Conservation (phyloP, 768 basidiomycete genomes). For the Leccinum boreale region DNA sequence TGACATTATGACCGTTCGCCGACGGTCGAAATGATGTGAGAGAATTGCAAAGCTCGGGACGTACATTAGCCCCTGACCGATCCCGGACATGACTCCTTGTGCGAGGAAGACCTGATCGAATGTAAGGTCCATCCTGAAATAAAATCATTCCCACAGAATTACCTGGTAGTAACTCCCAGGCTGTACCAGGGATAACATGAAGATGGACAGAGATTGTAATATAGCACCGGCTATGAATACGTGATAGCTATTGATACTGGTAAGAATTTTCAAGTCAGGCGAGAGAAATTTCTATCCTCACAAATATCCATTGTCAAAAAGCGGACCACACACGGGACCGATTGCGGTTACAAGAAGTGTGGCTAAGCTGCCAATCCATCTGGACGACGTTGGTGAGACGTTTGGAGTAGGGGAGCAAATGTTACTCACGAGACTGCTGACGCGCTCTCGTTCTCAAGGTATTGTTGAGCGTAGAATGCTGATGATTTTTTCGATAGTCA, state of each 20-base stretch:
- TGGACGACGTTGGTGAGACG: background rate
- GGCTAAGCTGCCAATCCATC: conserved; percentile 27
- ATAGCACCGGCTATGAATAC: conserved; percentile 23
- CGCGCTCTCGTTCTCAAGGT: conserved; percentile 19
- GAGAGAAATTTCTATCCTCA: conserved; percentile 4
- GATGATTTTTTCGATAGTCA: background rate
- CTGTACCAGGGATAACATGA: conserved; percentile 37
- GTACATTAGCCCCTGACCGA: conserved; percentile 43
- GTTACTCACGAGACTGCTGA: conserved; percentile 16
- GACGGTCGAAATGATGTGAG: conserved; percentile 43
- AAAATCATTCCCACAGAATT: background rate
- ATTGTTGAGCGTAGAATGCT: conserved; percentile 24
- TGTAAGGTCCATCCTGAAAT: background rate
- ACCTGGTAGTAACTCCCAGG: conserved; percentile 37
- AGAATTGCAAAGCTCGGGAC: conserved; percentile 42
- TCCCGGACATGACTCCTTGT: conserved; percentile 43
- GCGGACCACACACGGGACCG: conserved; percentile 23
- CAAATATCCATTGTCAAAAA: conserved; percentile 30
- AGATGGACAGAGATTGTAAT: conserved; percentile 29
- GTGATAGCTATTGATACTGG: background rate
- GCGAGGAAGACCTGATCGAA: conserved; percentile 37
- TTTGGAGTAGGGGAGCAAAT: no score
- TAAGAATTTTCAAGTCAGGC: background rate
- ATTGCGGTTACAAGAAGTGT: conserved; percentile 16
- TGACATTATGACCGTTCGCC: conserved; percentile 43